Evolutionary conservation across 1,139 yeast genomes (phyloP), one percentile per base, ranked within the genome.

Genomic region (Protomyces lactucae-debilis): DNA sequence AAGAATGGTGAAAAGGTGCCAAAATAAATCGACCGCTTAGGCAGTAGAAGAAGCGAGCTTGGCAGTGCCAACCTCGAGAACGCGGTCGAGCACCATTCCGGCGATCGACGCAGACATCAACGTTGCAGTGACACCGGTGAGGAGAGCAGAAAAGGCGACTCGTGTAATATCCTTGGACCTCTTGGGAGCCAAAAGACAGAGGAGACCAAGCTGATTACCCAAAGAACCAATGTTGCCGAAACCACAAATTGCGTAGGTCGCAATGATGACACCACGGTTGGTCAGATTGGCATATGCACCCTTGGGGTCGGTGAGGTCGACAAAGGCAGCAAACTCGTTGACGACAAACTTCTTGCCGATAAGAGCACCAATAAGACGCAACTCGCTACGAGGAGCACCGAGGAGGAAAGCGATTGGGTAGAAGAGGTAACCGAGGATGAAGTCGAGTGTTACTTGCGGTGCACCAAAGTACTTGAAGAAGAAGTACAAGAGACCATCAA

Each of bases 391-490:
- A 67, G 87, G 86, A 53, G 84, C 80, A 57, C 88, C 88, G 69
- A 85, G 76, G 61, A 85, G 77, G 79, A 84, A 85, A 1, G 86
- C 80, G 36, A 83, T 79, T 3, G 88, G 88, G 72, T 84, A 85
- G 67, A 28, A 52, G 14, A 85, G 72, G 75, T 85, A 85, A 28
- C 86, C 82, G 66, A 81, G 74, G 71, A 85, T 84, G 74, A 83
- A 78, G 72, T 84, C 85, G 69, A 85, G 76, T 18, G 85, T 79
- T 68, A 85, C 79, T 18, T 75, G 72, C 12, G 75, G 73, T 67
- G 84, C 83, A 68, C 82, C 82, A 87, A 87, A 83, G 77, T 82
- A 85, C 61, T 80, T 78, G 66, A 87, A 87, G 70, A 85, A 85
- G 85, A 86, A 85, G 14, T 84, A 80, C 67, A 85, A 78, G 53